Percentiles rank a stretch among this genome's conserved stretches.
phyloP scores from a whole-genome alignment of 148 eudicot genomes.

The Polygonum maritimum region DNA sequence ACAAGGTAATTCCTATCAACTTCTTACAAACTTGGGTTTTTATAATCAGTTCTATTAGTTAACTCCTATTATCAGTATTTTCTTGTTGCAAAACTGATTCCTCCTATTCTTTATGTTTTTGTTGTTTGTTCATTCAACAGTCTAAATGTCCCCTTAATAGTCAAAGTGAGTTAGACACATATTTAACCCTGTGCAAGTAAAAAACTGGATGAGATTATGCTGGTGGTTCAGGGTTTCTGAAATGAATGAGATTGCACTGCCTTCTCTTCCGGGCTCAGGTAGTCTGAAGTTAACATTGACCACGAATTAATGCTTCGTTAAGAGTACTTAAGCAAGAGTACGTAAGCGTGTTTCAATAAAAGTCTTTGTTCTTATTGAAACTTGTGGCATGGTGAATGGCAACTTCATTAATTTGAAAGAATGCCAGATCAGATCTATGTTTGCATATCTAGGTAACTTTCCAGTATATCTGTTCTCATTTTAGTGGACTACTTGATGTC shows the following conservation, averaged over 20 bases:
- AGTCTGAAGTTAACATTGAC: not conserved
- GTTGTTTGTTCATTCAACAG: not conserved
- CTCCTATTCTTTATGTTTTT: not conserved
- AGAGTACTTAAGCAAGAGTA: not conserved
- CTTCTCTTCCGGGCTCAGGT: not conserved
- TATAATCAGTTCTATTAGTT: not conserved
- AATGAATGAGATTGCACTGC: not conserved
- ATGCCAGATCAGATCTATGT: not conserved
- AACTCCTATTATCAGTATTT: not conserved
- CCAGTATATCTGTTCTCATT: not conserved
- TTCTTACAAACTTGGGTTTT: not conserved
- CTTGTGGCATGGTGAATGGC: not conserved
- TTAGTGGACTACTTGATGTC: not conserved
- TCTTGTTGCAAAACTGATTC: not conserved
- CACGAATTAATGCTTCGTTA: not conserved
- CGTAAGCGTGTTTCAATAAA: not conserved
- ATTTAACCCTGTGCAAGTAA: not conserved
- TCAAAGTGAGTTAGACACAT: not conserved
- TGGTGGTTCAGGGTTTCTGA: not conserved
- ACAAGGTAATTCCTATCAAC: conserved; percentile 51
- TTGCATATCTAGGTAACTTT: not conserved
- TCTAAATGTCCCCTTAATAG: not conserved
- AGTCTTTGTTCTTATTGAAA: not conserved
- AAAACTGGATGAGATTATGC: not conserved
- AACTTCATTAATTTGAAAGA: too few relatives aligned